These are phyloP conservation scores for Starmerella scarabaei DNA, from an alignment of 805 yeast species.

Conservation along the genomic window DNA sequence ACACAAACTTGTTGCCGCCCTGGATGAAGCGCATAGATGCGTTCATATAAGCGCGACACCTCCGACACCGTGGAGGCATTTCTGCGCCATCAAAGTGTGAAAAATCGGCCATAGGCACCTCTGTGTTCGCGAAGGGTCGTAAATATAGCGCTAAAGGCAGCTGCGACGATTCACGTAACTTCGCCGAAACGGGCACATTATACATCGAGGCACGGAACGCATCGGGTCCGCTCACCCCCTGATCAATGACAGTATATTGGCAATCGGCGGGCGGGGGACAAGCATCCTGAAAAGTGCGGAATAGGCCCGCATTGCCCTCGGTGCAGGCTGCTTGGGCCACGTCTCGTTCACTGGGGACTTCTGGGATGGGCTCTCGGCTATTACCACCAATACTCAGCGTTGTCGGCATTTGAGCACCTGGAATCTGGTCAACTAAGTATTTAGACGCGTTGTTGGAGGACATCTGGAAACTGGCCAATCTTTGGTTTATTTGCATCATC, in stretches of 20 bases:
- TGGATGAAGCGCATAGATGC: conserved; percentile 61
- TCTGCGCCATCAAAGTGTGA: conserved; percentile 30
- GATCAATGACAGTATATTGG: conserved; percentile 57
- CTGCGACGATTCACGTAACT: conserved; percentile 51
- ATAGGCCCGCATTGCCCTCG: conserved; percentile 34
- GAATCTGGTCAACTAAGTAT: conserved; percentile 10
- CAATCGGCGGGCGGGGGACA: conserved; percentile 76
- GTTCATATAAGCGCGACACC: conserved; percentile 84
- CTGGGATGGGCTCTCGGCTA: conserved; percentile 18
- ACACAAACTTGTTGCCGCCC: conserved; percentile 49
- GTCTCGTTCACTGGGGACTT: conserved; percentile 20
- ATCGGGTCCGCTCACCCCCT: conserved; percentile 73
- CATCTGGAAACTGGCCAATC: conserved; percentile 5
- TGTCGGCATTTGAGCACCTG: conserved; percentile 7
- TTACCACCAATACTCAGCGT: conserved; percentile 15
- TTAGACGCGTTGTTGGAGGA: neutral
- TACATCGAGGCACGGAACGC: conserved; percentile 69
- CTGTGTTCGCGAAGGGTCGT: conserved; percentile 71
- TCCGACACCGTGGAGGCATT: conserved; percentile 69
- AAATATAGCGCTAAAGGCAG: conserved; percentile 72
- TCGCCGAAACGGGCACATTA: conserved; percentile 64
- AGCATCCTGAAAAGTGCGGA: conserved; percentile 62
- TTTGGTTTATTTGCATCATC: conserved; percentile 5
- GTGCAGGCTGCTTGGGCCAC: conserved; percentile 17
- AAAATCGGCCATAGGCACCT: conserved; percentile 58